A percentile compares a stretch with the other conserved stretches of the same genome.
Conservation (phyloP, 1,284 basidiomycete genomes). For the Pseudozyma sp. region DNA sequence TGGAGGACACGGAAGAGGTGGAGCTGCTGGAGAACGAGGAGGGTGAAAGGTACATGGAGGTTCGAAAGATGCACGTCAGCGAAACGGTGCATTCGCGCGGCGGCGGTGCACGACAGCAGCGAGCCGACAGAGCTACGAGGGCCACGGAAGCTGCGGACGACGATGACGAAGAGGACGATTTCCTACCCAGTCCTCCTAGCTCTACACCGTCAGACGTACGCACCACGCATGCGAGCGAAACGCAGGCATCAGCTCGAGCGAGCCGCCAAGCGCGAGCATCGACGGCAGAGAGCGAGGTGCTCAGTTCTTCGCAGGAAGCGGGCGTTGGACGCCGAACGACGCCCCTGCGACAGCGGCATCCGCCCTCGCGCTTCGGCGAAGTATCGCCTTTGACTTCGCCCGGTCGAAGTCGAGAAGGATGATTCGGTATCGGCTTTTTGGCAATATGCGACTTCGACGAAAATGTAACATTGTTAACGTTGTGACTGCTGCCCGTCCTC, state of each 20-base stretch:
- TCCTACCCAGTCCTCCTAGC: constrained; percentile 1
- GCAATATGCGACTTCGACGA: too few species aligned
- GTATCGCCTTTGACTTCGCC: constrained; percentile 1
- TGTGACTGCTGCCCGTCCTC: too few species aligned
- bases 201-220: constrained; percentile 1
- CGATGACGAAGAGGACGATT: not conserved
- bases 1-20: constrained; percentile 72
- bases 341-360: constrained; percentile 23
- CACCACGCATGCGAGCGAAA: not conserved
- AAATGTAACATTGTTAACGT: too few species aligned
- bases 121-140: too few species aligned
- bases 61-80: constrained; percentile 25
- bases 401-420: not conserved
- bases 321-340: constrained; percentile 15
- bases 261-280: constrained; percentile 1
- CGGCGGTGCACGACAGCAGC: not conserved
- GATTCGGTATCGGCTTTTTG: too few species aligned
- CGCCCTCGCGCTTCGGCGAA: constrained; percentile 24
- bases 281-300: constrained; percentile 8
- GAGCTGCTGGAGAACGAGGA: constrained; percentile 61
- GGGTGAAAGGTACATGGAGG: constrained; percentile 30
- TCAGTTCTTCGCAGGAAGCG: constrained; percentile 6
- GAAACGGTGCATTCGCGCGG: not conserved
- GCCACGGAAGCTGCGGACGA: too few species aligned
- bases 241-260: not conserved